Conservation (phyloP, 345 rosid species). For the Chamaenerion angustifolium region DNA sequence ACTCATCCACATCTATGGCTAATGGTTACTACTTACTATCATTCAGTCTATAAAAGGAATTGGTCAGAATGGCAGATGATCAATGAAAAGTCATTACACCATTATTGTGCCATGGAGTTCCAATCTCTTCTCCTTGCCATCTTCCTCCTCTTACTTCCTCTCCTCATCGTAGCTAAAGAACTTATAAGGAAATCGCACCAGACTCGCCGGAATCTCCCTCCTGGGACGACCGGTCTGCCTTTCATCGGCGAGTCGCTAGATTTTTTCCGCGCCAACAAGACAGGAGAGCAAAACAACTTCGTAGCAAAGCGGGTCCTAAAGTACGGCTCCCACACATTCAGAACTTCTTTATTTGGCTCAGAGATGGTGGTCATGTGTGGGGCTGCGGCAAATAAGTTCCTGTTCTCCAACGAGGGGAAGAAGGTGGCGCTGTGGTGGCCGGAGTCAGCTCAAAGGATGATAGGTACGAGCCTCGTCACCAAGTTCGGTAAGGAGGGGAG, state of each 20-base stretch:
- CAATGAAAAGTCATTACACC: too few relatives aligned
- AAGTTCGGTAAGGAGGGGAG: background rate
- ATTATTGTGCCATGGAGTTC: background rate
- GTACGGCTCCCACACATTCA: background rate
- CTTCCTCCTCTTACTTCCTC: background rate
- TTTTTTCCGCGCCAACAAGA: background rate
- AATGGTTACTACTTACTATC: too few relatives aligned
- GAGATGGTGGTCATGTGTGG: constrained; percentile 1
- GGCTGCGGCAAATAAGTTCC: constrained; percentile 5
- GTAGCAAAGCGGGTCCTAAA: background rate
- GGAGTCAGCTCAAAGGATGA: background rate
- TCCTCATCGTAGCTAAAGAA: background rate
- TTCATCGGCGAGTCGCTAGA: constrained; percentile 4
- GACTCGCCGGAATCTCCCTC: constrained; percentile 3
- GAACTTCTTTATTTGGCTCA: background rate
- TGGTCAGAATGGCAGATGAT: background rate
- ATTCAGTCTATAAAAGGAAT: background rate
- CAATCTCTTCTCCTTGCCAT: background rate
- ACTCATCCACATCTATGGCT: too few relatives aligned
- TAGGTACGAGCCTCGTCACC: background rate
- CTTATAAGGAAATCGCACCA: background rate
- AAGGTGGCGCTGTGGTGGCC: constrained; percentile 5
- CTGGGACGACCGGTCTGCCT: constrained; percentile 4
- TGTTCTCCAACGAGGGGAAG: constrained; percentile 8
- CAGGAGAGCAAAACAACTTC: background rate